Percentiles rank a stretch among this genome's conserved stretches.
These are phyloP conservation scores for Phytopythium mirpurense DNA, from an alignment of 352 stramenopile genomes.

Conservation along the genomic window DNA sequence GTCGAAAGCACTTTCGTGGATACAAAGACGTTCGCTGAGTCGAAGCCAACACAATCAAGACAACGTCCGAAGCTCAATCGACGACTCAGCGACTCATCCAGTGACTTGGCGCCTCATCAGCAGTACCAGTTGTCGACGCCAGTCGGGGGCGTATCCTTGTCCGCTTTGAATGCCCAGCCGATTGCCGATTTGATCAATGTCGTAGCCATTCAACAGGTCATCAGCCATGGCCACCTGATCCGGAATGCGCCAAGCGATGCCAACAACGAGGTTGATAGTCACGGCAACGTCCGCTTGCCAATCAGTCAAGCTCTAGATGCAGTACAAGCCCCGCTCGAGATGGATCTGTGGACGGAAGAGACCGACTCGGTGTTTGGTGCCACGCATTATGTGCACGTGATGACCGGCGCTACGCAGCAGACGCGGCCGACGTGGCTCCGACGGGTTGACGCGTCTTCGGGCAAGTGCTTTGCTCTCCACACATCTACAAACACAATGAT, in stretches of 20 bases:
- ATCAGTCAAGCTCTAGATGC: background rate
- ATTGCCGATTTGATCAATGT: background rate
- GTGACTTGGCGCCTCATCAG: background rate
- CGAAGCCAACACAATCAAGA: too few relatives aligned
- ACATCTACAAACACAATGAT: slow-evolving; percentile 12
- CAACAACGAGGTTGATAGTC: background rate
- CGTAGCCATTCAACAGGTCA: background rate
- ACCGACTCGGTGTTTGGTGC: background rate
- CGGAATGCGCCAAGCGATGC: background rate
- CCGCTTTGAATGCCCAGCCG: background rate
- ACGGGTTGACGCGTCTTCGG: slow-evolving; percentile 5
- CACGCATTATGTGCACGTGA: slow-evolving; percentile 9
- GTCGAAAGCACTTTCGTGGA: too few relatives aligned
- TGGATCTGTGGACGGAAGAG: slow-evolving; percentile 6
- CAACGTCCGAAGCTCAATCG: background rate
- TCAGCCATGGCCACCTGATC: slow-evolving; percentile 3
- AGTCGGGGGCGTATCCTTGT: background rate
- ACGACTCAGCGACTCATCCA: background rate
- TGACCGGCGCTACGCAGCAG: slow-evolving; percentile 6
- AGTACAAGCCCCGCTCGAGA: background rate
- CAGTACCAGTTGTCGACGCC: background rate
- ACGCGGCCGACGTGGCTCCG: slow-evolving; percentile 13
- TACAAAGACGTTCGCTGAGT: too few relatives aligned
- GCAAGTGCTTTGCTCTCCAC: slow-evolving; percentile 12
- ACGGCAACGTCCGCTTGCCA: background rate